These are phyloP conservation scores for Ustilago tritici DNA, from an alignment of 1,284 basidiomycete species.

Conservation along the genomic window DNA sequence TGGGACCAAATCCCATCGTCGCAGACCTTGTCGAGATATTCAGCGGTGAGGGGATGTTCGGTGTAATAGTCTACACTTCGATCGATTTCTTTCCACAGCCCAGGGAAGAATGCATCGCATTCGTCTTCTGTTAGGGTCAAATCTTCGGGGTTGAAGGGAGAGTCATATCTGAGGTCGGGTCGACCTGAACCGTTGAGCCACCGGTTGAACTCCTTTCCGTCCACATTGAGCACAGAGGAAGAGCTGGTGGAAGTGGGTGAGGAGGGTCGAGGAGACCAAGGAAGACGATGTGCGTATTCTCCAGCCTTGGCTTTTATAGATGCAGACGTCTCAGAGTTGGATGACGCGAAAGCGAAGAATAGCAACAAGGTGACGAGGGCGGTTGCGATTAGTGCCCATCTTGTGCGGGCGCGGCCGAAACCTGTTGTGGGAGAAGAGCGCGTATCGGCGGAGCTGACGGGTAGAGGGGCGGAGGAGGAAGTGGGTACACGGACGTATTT, in stretches of 20 bases:
- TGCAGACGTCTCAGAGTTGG: slow-evolving; percentile 14
- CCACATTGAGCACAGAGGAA: slow-evolving; percentile 10
- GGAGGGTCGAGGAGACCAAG: neutral
- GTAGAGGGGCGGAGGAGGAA: slow-evolving; percentile 15
- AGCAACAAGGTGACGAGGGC: slow-evolving; percentile 34
- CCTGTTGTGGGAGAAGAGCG: slow-evolving; percentile 17
- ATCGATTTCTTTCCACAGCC: slow-evolving; percentile 62
- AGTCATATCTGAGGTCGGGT: slow-evolving; percentile 43
- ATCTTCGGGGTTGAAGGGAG: slow-evolving; percentile 64
- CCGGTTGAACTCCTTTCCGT: slow-evolving; percentile 38
- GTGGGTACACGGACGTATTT: slow-evolving; percentile 46
- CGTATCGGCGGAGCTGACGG: slow-evolving; percentile 21
- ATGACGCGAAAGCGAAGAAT: slow-evolving; percentile 37
- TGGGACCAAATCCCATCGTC: slow-evolving; percentile 63
- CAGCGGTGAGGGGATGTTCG: slow-evolving; percentile 35
- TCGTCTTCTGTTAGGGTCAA: slow-evolving; percentile 62
- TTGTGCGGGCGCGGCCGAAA: slow-evolving; percentile 50
- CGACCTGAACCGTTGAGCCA: slow-evolving; percentile 54
- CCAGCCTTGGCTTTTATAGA: slow-evolving; percentile 43
- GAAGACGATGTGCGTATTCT: slow-evolving; percentile 36
- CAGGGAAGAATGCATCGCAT: slow-evolving; percentile 65
- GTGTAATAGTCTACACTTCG: slow-evolving; percentile 54
- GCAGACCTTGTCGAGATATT: slow-evolving; percentile 62
- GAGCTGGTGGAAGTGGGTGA: neutral
- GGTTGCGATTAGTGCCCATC: slow-evolving; percentile 46